Evolutionary conservation across 768 basidiomycete species (phyloP).

Genomic region (Leccinum variicolor): DNA sequence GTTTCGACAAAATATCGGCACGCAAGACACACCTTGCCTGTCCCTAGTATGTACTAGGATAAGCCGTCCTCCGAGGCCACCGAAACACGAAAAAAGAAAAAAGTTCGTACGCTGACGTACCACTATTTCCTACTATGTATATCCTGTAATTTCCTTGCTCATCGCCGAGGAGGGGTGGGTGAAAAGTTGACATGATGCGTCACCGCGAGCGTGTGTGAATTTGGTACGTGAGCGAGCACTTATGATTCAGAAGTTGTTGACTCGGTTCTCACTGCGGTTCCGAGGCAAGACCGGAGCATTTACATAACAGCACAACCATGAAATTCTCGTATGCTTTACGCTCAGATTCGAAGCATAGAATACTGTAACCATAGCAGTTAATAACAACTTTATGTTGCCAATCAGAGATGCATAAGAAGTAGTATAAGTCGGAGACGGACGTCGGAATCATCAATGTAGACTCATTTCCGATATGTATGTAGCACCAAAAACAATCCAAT

Average conservation of each 20-base stretch:
- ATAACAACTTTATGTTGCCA: too few species aligned
- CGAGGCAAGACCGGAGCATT: not conserved
- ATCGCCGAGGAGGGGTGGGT: slow-evolving; percentile 39
- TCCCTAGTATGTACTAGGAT: slow-evolving; percentile 22
- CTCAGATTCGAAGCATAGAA: not conserved
- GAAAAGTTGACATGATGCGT: slow-evolving; percentile 9
- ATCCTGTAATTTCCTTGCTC: slow-evolving; percentile 44
- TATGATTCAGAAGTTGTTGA: not conserved
- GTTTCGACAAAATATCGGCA: not conserved
- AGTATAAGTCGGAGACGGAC: too few species aligned
- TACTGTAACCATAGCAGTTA: too few species aligned
- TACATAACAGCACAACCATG: not conserved
- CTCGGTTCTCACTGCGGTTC: slow-evolving; percentile 3
- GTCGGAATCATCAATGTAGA: not conserved
- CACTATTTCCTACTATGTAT: slow-evolving; percentile 50
- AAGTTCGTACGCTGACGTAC: slow-evolving; percentile 29
- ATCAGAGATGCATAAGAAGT: too few species aligned
- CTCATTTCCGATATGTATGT: not conserved
- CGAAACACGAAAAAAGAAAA: not conserved
- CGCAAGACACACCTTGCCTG: slow-evolving; percentile 36
- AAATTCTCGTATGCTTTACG: not conserved
- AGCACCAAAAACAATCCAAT: not conserved
- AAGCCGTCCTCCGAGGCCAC: not conserved
- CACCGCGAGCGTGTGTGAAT: not conserved
- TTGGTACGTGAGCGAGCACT: not conserved